Evolutionary conservation across 2,329 filamentous ascomycete species (phyloP).

Genomic region (Pezicula neosporulosa): DNA sequence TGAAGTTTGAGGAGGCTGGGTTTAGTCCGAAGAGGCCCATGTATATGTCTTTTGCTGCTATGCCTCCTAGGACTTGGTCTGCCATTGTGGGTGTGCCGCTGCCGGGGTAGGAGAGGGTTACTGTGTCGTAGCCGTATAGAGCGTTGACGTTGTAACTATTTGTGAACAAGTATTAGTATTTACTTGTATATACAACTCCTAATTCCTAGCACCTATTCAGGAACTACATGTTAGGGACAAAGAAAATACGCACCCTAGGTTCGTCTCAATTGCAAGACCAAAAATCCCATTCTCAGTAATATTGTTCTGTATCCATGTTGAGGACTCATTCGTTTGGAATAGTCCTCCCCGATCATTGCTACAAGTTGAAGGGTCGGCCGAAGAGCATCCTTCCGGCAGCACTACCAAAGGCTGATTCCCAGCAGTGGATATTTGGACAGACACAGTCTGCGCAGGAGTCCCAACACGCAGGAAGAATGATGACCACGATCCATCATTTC

Average conservation of each 20-base stretch:
- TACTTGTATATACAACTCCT: no score
- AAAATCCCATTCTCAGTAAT: no score
- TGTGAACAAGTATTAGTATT: no score
- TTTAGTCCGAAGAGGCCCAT: constrained; percentile 35
- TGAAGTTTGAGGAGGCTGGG: constrained; percentile 34
- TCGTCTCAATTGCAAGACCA: no score
- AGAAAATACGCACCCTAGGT: no score
- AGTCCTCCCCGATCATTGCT: constrained; percentile 5
- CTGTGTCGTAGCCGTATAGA: constrained; percentile 14
- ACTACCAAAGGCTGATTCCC: constrained; percentile 32
- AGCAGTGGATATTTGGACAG: constrained; percentile 33
- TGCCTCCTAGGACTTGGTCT: constrained; percentile 14
- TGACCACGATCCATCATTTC: constrained; percentile 35
- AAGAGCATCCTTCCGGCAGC: constrained; percentile 8
- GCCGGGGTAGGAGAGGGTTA: constrained; percentile 8
- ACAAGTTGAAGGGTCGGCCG: constrained; percentile 9
- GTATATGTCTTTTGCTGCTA: constrained; percentile 11
- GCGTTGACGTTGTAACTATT: constrained; percentile 23
- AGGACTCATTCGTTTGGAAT: constrained; percentile 5
- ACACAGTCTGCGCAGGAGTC: constrained; percentile 32
- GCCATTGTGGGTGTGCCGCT: constrained; percentile 18
- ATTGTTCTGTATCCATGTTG: no score
- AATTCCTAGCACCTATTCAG: no score
- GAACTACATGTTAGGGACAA: no score
- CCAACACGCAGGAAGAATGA: constrained; percentile 35